Evolutionary conservation across 768 basidiomycete genomes (phyloP), one percentile per base, ranked within the genome.

Genomic region (Cubamyces sp.): DNA sequence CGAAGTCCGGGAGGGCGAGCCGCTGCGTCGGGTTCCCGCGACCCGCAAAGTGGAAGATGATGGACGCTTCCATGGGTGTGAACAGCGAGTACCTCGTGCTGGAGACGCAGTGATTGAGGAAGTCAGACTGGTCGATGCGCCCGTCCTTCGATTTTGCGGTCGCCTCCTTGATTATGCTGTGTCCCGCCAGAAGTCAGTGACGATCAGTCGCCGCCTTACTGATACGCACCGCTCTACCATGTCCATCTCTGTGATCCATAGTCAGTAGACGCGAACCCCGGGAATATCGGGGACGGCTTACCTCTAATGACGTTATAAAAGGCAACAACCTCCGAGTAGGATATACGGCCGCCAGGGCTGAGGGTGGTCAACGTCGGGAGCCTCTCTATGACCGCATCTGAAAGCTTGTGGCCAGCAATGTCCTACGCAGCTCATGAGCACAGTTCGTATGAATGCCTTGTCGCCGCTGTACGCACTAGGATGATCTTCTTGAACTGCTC

Each of bases 21-120:
- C 94, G 84, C 69, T 88, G 85, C 49, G 79, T 78, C 3, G 79
- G 77, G 47, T 81, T 78, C 15, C 95, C 96, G 49, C 94, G 85
- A 14, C 92, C 88, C 26, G 95, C 95, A 77, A 98, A 98, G 75
- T 99, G 96, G 79, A 98, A 99, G 70, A 99, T 88, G 70, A 98
- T 97, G 55, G 90, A 86, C n/a, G 91, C 94, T 75, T 98, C 96
- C 92, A 98, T 96, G 4, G 96, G 96, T 0, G 94, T 96, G 75
- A 98, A 98, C 54, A 96, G 83, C 41, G 93, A 91, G 74, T 98
- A 98, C 40, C 96, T 90, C 67, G 96, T 93, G 67, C 81, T 89
- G 39, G 88, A 84, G 26, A 91, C 87, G 15, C 94, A 85, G 73
- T 97, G 81, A 73, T 98, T 90, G 60, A 96, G 82, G 77, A 99